phyloP scores from a whole-genome alignment of 805 yeast genomes.

The Lachancea quebecensis region DNA sequence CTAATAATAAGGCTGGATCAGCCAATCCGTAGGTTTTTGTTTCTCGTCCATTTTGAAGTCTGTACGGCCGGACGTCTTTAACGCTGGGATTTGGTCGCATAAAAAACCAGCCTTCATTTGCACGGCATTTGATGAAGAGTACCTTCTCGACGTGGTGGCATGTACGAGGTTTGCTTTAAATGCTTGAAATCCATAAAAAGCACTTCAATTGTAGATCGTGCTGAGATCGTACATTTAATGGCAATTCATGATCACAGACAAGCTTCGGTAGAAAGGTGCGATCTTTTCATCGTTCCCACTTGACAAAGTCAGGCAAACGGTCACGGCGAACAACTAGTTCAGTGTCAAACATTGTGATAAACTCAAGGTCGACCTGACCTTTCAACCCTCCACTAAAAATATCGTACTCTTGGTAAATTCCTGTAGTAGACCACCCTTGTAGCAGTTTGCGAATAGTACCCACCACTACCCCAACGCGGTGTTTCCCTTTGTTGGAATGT shows the following conservation, averaged over 20 bases:
- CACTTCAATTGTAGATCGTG: too few relatives aligned
- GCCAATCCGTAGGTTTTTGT: too few relatives aligned
- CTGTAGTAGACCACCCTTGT: slow-evolving; percentile 91
- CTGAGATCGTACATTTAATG: not conserved
- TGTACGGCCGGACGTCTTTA: too few relatives aligned
- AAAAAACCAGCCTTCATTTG: too few relatives aligned
- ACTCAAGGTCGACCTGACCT: slow-evolving; percentile 86
- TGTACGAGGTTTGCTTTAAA: too few relatives aligned
- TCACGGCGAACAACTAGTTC: slow-evolving; percentile 41
- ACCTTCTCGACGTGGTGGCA: too few relatives aligned
- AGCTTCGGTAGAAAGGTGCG: too few relatives aligned
- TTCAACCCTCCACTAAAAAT: slow-evolving; percentile 83
- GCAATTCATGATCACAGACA: not conserved
- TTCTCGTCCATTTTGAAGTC: too few relatives aligned
- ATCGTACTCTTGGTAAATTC: slow-evolving; percentile 89
- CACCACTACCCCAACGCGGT: slow-evolving; percentile 87
- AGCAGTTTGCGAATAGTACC: slow-evolving; percentile 79
- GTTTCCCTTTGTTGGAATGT: slow-evolving; percentile 97
- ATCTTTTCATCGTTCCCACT: not conserved
- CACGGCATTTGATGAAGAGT: too few relatives aligned
- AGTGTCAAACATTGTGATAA: slow-evolving; percentile 77
- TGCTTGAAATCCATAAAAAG: too few relatives aligned
- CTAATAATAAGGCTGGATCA: too few relatives aligned
- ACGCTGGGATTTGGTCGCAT: too few relatives aligned
- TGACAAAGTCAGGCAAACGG: slow-evolving; percentile 56